Conservation (phyloP, 1,284 basidiomycete genomes). For the Heterobasidion irregulare region DNA sequence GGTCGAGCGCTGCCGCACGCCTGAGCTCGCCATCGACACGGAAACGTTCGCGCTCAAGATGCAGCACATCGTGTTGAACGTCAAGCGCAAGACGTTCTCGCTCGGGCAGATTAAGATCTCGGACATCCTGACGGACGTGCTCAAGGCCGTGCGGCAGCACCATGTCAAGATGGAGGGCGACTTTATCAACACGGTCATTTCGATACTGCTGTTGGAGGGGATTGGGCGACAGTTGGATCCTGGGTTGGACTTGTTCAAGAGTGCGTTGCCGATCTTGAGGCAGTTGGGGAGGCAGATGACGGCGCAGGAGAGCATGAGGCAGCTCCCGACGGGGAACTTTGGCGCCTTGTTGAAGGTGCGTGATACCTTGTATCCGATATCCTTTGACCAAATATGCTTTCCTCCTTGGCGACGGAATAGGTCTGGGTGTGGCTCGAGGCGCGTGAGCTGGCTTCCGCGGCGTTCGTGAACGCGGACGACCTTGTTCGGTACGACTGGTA, state of each 20-base stretch:
- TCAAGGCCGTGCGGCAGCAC: constrained; percentile 83
- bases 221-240: constrained; percentile 95
- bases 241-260: constrained; percentile 87
- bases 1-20: constrained; percentile 92
- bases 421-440: constrained; percentile 92
- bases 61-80: constrained; percentile 88
- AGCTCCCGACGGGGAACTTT: constrained; percentile 60
- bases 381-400: not conserved
- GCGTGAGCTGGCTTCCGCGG: constrained; percentile 73
- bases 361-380: not conserved
- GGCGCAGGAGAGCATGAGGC: constrained; percentile 61
- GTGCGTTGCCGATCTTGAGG: constrained; percentile 83
- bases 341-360: constrained; percentile 79
- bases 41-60: constrained; percentile 97
- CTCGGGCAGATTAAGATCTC: constrained; percentile 94
- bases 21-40: constrained; percentile 84
- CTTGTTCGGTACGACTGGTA: constrained; percentile 72
- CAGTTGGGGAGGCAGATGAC: constrained; percentile 88
- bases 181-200: constrained; percentile 97
- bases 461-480: constrained; percentile 72
- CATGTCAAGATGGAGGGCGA: constrained; percentile 99
- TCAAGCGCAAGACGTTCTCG: constrained; percentile 96
- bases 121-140: constrained; percentile 85
- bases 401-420: constrained; percentile 15
- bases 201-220: constrained; percentile 89